Conservation (phyloP, 768 basidiomycete genomes). For the Pulveroboletus sp. region DNA sequence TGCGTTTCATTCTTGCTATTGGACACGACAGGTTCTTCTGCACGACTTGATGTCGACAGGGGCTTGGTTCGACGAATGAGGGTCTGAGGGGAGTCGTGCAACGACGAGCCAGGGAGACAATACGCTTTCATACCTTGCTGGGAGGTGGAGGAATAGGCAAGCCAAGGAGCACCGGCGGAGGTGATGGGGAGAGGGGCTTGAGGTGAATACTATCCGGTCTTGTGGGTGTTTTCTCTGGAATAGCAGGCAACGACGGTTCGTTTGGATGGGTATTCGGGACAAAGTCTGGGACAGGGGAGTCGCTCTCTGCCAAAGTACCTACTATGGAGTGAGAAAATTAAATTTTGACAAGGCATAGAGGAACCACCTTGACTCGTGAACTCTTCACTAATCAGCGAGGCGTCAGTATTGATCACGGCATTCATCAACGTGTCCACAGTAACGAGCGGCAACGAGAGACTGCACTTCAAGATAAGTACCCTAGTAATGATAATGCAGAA, state of each 20-base stretch:
- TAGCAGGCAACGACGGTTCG: slow-evolving; percentile 41
- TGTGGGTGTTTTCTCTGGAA: slow-evolving; percentile 8
- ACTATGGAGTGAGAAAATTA: neutral
- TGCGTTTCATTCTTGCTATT: slow-evolving; percentile 9
- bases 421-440: slow-evolving; percentile 46
- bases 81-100: slow-evolving; percentile 7
- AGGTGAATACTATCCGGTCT: slow-evolving; percentile 9
- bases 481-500: neutral
- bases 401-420: slow-evolving; percentile 40
- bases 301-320: slow-evolving; percentile 9
- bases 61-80: slow-evolving; percentile 23
- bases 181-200: slow-evolving; percentile 15
- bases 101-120: neutral
- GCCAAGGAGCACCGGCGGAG: slow-evolving; percentile 17
- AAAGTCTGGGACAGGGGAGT: slow-evolving; percentile 43
- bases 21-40: slow-evolving; percentile 3
- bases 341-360: neutral
- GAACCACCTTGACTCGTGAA: slow-evolving; percentile 19
- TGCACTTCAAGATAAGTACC: slow-evolving; percentile 17
- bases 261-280: slow-evolving; percentile 50
- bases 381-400: slow-evolving; percentile 27
- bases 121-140: slow-evolving; percentile 12
- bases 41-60: slow-evolving; percentile 8
- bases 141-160: slow-evolving; percentile 22
- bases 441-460: slow-evolving; percentile 41